Evolutionary conservation across 2,329 filamentous ascomycete species (phyloP), one percentile per base, ranked within the genome.

Genomic region (Aureobasidium sp.): DNA sequence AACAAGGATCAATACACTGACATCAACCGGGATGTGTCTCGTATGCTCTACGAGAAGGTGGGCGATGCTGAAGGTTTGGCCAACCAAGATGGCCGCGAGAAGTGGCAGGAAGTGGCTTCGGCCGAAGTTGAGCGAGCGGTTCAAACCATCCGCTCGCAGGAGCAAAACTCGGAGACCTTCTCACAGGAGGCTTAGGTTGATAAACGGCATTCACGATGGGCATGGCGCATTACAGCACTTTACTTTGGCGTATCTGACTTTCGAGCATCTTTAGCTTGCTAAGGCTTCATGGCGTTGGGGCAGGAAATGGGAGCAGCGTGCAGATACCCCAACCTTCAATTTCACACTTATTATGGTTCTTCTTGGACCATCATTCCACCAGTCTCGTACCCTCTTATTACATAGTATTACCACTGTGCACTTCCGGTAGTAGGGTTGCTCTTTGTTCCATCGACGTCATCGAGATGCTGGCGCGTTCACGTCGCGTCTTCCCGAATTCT

Each of bases 1-100:
- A 91, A 87, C 20, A 90, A 91, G 67, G 90, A 96, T 64, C 88
- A 97, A 74, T 99, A 96, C 73, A 93, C 90, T 2, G 85, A 86
- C 62, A 96, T 97, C 75, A 97, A 97, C 72, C 87, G 91, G 65
- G 87, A 89, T 64, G 87, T 97, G 37, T 97, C 91, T 45, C 87
- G 91, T 63, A 89, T 88, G 76, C 79, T 99, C 63, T 99, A 99
- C 75, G 91, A 86, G 36, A 78, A 79, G 51, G 81, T 85, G 29
- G 80, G 80, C 5, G 79, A 79, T 63, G 75, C 80, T 41, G 73
- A 75, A 57, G 76, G 75, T 25, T 80, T 94, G 34, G 71, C 76
- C 5, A 84, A 89, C 69, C 82, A 87, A 25, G 83, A 85, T 31
- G 84, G 84, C 62, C 83, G 86, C 62, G 83, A 83, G 66, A 82